phyloP scores from a whole-genome alignment of 2,329 filamentous ascomycete species.

The Thielaviopsis musarum region DNA sequence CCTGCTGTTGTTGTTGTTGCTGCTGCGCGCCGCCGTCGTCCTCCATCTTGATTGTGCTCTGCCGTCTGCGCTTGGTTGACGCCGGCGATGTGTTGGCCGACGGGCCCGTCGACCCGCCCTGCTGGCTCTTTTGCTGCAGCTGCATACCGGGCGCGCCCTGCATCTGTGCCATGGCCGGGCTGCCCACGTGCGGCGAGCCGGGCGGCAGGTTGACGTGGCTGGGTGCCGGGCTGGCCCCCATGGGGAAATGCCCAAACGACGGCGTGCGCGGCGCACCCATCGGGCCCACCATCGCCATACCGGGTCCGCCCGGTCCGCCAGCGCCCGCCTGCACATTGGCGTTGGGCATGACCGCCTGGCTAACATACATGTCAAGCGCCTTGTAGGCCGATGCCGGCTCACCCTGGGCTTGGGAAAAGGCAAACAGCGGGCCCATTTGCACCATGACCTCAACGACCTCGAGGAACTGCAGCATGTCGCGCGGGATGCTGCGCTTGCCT shows the following conservation, averaged over 20 bases:
- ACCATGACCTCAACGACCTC: conserved; percentile 52
- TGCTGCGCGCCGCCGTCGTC: conserved; percentile 37
- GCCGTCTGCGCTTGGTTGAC: conserved; percentile 40
- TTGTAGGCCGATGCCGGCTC: conserved; percentile 34
- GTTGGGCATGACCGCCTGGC: conserved; percentile 26
- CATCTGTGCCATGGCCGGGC: conserved; percentile 44
- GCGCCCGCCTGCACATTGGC: conserved; percentile 28
- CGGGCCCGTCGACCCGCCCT: conserved; percentile 44
- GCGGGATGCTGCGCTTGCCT: conserved; percentile 39
- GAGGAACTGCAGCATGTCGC: conserved; percentile 45
- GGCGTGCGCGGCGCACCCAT: conserved; percentile 30
- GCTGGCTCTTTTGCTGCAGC: conserved; percentile 45
- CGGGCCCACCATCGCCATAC: neutral
- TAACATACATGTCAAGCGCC: conserved; percentile 45
- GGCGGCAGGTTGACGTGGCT: conserved; percentile 40
- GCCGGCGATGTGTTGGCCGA: conserved; percentile 51
- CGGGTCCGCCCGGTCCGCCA: conserved; percentile 15
- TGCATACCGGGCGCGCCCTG: conserved; percentile 46
- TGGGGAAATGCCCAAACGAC: conserved; percentile 38
- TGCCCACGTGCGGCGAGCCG: conserved; percentile 43
- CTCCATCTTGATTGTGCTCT: conserved; percentile 40
- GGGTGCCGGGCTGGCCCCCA: conserved; percentile 42
- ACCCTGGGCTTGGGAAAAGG: conserved; percentile 37
- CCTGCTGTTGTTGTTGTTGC: too few species aligned
- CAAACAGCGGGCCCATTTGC: conserved; percentile 48